Evolutionary conservation across 345 rosid genomes (phyloP), one percentile per base, ranked within the genome.

Genomic region (Bretschneidera sinensis): DNA sequence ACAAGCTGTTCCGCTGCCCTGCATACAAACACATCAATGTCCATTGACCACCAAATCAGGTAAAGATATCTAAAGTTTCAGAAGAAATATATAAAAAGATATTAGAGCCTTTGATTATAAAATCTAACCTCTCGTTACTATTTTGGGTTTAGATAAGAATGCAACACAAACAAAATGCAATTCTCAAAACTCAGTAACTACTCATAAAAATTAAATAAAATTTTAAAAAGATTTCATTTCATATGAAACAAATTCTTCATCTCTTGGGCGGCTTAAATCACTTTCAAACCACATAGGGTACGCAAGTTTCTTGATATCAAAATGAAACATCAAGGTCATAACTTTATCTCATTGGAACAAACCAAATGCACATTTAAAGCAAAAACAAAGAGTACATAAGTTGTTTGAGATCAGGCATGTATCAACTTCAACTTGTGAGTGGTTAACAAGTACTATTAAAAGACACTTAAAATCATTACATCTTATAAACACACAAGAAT

Each of bases 1-100:
- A 94, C 87, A 17, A 94, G 79, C 71, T 94, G 99, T 62, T 94
- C 99, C 13, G 83, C 99, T 2, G 91, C 97, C 99, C 99, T 89
- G 77, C 53, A 62, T n/a, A 66, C 33, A 17, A 39, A 16, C n/a
- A n/a, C n/a, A n/a, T 56, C 48, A 49, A 39, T 4, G 10, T 11
- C 16, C 45, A 39, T 39, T 39, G 16, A 39, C 45, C 15, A 5
- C 10, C 9, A 39, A 39, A 39, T 2, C 5, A 28, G 3, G 33
- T 2, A 8, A 8, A 28, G 33, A 28, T 28, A 2, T 28, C 10
- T 7, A 4, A 14, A 39, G 1, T 4, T 5, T 1, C 10, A 14
- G 1, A 39, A 11, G 10, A 14, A 13, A 39, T 1, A 39, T 7
- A n/a, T n/a, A n/a, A 5, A 39, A 4, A 39, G 45, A 39, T 5